Percentiles rank a stretch among this genome's conserved stretches.
phyloP scores from a whole-genome alignment of 441 rosid species.

The Erysimum cheiri region DNA sequence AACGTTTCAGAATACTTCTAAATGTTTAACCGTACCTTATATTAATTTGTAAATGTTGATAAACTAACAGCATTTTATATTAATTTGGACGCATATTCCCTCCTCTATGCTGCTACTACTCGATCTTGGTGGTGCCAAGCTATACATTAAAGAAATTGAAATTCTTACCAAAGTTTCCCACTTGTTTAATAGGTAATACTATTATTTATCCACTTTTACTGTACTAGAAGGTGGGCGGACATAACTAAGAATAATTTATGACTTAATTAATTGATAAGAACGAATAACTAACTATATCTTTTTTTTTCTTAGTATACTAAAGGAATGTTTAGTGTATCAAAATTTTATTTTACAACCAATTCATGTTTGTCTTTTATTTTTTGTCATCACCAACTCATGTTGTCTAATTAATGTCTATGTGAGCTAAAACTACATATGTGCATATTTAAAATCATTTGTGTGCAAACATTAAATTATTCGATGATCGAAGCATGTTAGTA shows the following conservation, averaged over 20 bases:
- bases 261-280: slow-evolving; percentile 11
- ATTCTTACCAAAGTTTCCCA: slow-evolving; percentile 26
- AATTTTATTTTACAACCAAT: not conserved
- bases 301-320: not conserved
- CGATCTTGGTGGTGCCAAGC: slow-evolving; percentile 30
- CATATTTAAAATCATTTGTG: not conserved
- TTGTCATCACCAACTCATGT: not conserved
- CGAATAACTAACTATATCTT: slow-evolving; percentile 8
- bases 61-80: not conserved
- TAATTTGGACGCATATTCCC: slow-evolving; percentile 25
- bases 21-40: not conserved
- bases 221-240: not conserved
- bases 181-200: slow-evolving; percentile 16
- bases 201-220: slow-evolving; percentile 25
- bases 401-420: not conserved
- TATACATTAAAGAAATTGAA: slow-evolving; percentile 1
- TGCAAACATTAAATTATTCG: not conserved
- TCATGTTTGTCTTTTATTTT: not conserved
- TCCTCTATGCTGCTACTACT: slow-evolving; percentile 36
- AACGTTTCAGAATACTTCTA: slow-evolving; percentile 3
- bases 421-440: not conserved
- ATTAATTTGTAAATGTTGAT: not conserved
- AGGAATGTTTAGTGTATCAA: not conserved
- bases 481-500: not conserved
- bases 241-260: slow-evolving; percentile 12